A percentile compares a stretch with the other conserved stretches of the same genome.
Evolutionary conservation across 2,329 filamentous ascomycete species (phyloP).

Genomic region (Phoma sp.): DNA sequence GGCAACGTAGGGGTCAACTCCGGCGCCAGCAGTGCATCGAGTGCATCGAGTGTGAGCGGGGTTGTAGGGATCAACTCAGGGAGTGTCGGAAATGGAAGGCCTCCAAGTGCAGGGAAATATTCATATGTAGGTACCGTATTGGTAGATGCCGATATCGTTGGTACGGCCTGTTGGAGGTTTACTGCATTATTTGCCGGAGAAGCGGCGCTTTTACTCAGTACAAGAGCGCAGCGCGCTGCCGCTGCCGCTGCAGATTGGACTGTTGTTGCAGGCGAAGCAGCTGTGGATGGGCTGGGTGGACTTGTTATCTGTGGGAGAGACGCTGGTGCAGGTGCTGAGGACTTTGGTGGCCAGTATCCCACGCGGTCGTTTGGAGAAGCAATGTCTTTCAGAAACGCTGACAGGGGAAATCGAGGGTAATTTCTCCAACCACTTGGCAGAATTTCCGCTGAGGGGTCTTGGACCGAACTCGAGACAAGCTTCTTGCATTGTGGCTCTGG

Average conservation of each 20-base stretch:
- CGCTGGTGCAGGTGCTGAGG: not conserved
- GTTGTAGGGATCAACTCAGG: not conserved
- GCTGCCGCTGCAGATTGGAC: conserved; percentile 19
- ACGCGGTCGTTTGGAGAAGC: conserved; percentile 2
- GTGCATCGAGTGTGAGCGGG: not conserved
- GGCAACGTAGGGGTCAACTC: not conserved
- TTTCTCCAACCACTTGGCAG: not conserved
- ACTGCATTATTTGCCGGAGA: conserved; percentile 1
- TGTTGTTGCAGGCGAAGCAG: conserved; percentile 4
- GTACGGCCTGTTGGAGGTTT: not conserved
- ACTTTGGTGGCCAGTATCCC: conserved; percentile 1
- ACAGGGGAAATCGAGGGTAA: conserved; percentile 18
- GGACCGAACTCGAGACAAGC: not conserved
- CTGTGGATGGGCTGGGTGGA: not conserved
- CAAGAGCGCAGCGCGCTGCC: conserved; percentile 13
- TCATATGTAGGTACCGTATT: not conserved
- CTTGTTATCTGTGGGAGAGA: not conserved
- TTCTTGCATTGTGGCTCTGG: not conserved
- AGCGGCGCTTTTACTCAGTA: not conserved
- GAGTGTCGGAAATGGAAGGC: not conserved
- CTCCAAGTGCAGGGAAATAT: not conserved
- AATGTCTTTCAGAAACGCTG: conserved; percentile 24
- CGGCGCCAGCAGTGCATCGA: not conserved
- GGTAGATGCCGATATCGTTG: conserved; percentile 6
- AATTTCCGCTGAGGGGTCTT: not conserved